phyloP scores from a whole-genome alignment of 176 grass and related monocot species.

The Oryza longistaminata region DNA sequence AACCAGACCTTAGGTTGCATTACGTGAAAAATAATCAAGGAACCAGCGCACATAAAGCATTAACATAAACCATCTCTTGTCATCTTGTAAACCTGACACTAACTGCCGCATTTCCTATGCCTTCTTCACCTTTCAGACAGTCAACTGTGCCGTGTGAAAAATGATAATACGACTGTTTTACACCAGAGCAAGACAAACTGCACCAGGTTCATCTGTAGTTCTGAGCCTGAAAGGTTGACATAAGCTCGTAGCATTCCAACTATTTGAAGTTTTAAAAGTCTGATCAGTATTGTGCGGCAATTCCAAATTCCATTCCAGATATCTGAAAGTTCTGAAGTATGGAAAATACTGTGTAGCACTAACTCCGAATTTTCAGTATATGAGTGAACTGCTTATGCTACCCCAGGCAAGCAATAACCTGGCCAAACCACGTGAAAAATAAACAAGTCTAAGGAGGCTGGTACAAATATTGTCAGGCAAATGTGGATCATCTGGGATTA shows the following conservation, averaged over 20 bases:
- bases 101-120: neutral
- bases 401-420: neutral
- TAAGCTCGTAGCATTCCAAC: neutral
- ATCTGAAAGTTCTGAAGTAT: neutral
- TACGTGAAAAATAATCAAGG: neutral
- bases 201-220: neutral
- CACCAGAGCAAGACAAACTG: neutral
- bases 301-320: neutral
- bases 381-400: neutral
- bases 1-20: neutral
- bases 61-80: neutral
- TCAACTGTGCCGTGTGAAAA: neutral
- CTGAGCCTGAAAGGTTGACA: neutral
- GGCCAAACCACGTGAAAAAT: neutral
- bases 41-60: neutral
- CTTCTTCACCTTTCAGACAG: neutral
- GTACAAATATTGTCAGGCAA: neutral
- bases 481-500: neutral
- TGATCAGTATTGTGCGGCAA: neutral
- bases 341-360: neutral
- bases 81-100: neutral
- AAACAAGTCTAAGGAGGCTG: neutral
- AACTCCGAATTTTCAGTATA: neutral
- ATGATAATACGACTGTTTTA: neutral
- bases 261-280: neutral